Percentiles rank a stretch among this genome's conserved stretches.
phyloP scores from a whole-genome alignment of 2,329 filamentous ascomycete species.

The Cytospora piceae region DNA sequence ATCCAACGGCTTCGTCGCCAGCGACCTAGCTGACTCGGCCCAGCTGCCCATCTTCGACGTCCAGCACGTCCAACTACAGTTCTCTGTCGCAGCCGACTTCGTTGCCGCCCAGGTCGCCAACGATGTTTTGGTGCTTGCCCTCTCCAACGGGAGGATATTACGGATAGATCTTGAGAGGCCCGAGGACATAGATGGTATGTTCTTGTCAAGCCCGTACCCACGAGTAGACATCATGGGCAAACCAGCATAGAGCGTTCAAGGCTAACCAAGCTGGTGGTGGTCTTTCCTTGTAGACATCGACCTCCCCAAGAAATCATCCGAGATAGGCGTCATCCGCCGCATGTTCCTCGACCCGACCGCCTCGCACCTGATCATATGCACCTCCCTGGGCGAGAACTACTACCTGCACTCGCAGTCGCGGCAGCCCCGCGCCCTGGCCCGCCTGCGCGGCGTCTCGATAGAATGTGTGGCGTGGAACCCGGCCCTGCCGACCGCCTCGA shows the following conservation, averaged over 20 bases:
- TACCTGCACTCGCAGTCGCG: conserved; percentile 96
- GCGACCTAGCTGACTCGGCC: conserved; percentile 56
- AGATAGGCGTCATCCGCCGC: conserved; percentile 88
- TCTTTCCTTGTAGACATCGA: conserved; percentile 74
- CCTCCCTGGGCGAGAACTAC: conserved; percentile 91
- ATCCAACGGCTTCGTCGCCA: conserved; percentile 73
- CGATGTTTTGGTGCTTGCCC: conserved; percentile 89
- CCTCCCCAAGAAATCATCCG: conserved; percentile 87
- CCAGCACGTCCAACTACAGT: conserved; percentile 89
- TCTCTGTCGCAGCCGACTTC: conserved; percentile 92
- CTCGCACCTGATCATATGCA: conserved; percentile 90
- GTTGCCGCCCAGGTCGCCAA: conserved; percentile 96
- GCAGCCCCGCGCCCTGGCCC: conserved; percentile 78
- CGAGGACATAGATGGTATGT: conserved; percentile 86
- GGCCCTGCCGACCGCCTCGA: conserved; percentile 87
- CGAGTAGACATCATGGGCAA: neutral
- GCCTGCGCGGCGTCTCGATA: conserved; percentile 83
- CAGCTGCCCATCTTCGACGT: conserved; percentile 91
- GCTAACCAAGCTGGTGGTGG: neutral
- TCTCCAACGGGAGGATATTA: conserved; percentile 89
- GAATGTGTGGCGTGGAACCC: conserved; percentile 96
- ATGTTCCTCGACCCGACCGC: conserved; percentile 98
- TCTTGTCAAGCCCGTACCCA: neutral
- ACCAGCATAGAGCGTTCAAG: neutral
- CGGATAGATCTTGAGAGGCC: conserved; percentile 93